Conservation (phyloP, 768 basidiomycete genomes). For the Rhizopogon salebrosus region DNA sequence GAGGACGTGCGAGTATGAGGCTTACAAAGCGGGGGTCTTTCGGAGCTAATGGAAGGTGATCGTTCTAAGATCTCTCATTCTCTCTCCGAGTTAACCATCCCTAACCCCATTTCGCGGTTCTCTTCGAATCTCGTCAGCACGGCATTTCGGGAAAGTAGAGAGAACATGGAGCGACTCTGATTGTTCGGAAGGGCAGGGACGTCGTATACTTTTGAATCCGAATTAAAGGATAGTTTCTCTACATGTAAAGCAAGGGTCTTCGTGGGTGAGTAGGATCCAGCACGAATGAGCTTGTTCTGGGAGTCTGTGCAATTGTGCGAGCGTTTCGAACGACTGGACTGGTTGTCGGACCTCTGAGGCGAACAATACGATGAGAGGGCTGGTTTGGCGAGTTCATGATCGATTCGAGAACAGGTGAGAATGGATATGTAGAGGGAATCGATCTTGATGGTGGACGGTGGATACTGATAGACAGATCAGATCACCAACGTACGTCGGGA, state of each 20-base stretch:
- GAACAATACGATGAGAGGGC: conserved; percentile 20
- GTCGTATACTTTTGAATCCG: conserved; percentile 61
- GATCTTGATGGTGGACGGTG: too few relatives aligned
- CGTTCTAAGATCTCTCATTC: conserved; percentile 32
- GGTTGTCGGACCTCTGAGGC: conserved; percentile 16
- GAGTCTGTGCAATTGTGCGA: conserved; percentile 14
- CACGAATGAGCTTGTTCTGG: conserved; percentile 27
- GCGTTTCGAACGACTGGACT: conserved; percentile 11
- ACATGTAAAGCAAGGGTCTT: conserved; percentile 34
- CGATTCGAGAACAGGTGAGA: conserved; percentile 39
- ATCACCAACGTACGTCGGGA: too few relatives aligned
- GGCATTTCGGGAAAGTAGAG: conserved; percentile 31
- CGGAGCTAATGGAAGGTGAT: conserved; percentile 31
- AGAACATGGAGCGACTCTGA: conserved; percentile 38
- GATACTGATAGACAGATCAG: too few relatives aligned
- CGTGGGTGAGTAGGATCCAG: conserved; percentile 40
- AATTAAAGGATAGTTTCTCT: conserved; percentile 50
- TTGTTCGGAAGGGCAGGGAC: conserved; percentile 24
- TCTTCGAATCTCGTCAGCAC: conserved; percentile 57
- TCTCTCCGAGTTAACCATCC: conserved; percentile 58
- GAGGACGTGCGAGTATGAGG: conserved; percentile 33
- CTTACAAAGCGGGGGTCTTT: conserved; percentile 27
- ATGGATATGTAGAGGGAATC: too few relatives aligned
- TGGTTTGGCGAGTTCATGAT: conserved; percentile 21
- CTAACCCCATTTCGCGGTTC: conserved; percentile 59